Percentiles rank a stretch among this genome's conserved stretches.
These are phyloP conservation scores for Pulveroboletus sp. DNA, from an alignment of 1,284 basidiomycete species.

Conservation along the genomic window DNA sequence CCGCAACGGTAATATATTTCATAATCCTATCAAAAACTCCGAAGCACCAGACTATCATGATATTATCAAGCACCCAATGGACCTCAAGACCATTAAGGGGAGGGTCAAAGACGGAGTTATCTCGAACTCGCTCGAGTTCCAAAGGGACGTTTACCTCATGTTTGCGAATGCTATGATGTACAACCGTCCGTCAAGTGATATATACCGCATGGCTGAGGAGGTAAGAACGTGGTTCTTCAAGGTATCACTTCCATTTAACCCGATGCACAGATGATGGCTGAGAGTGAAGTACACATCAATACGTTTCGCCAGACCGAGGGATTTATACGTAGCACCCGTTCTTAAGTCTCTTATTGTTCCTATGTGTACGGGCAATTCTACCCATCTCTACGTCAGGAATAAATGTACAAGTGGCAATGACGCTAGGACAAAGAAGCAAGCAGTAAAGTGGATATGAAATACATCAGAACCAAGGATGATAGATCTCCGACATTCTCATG, in stretches of 20 bases:
- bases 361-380: background rate
- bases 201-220: conserved; percentile 87
- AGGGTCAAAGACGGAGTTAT: conserved; percentile 82
- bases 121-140: conserved; percentile 78
- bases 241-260: background rate
- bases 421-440: background rate
- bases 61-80: conserved; percentile 89
- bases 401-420: conserved; percentile 3
- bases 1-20: conserved; percentile 85
- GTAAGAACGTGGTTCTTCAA: conserved; percentile 39
- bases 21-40: conserved; percentile 81
- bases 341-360: conserved; percentile 12
- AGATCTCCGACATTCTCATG: conserved; percentile 79
- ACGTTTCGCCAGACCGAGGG: conserved; percentile 77
- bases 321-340: conserved; percentile 46
- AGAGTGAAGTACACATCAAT: conserved; percentile 74
- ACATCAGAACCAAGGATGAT: conserved; percentile 77
- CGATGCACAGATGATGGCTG: conserved; percentile 74
- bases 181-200: conserved; percentile 80
- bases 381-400: conserved; percentile 3
- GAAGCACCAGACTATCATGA: conserved; percentile 90
- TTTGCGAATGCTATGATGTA: conserved; percentile 97
- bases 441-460: background rate
- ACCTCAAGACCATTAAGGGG: conserved; percentile 84
- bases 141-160: conserved; percentile 88